A percentile compares a stretch with the other conserved stretches of the same genome.
phyloP scores from a whole-genome alignment of 1,284 basidiomycete species.

The Microbotryum violaceum region DNA sequence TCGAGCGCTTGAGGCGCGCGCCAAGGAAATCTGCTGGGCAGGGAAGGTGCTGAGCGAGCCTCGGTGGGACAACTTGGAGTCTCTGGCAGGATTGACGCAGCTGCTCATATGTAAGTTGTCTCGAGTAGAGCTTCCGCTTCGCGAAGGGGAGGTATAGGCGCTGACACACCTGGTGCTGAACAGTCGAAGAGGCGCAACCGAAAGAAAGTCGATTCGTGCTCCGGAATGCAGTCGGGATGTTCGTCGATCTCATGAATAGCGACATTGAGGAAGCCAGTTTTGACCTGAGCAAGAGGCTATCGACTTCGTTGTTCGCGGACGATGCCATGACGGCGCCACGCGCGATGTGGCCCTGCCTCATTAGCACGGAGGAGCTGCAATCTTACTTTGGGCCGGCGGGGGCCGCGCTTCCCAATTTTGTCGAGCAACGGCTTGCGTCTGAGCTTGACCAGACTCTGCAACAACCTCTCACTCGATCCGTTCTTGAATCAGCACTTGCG shows the following conservation, averaged over 20 bases:
- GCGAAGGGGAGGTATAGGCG: background rate
- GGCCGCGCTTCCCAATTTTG: conserved; percentile 21
- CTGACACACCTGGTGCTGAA: background rate
- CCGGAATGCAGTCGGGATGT: conserved; percentile 20
- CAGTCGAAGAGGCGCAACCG: conserved; percentile 16
- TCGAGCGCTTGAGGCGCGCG: conserved; percentile 15
- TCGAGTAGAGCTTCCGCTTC: background rate
- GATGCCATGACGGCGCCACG: background rate
- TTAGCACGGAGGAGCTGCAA: conserved; percentile 20
- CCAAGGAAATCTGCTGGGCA: conserved; percentile 19
- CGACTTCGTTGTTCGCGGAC: no score
- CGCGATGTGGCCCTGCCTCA: conserved; percentile 11
- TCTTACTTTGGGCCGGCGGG: conserved; percentile 14
- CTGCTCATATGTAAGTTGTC: conserved; percentile 23
- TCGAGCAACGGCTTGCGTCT: conserved; percentile 5
- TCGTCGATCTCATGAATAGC: conserved; percentile 5
- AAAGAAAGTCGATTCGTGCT: conserved; percentile 15
- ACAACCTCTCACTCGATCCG: conserved; percentile 3
- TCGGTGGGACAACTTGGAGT: conserved; percentile 5
- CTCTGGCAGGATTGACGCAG: conserved; percentile 23
- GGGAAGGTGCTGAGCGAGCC: conserved; percentile 2
- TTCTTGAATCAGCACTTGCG: conserved; percentile 7
- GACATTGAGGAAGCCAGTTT: no score
- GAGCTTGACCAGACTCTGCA: conserved; percentile 11
- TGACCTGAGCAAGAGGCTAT: no score